Conservation (phyloP, 805 yeast species). For the Cyberlindnera misumaiensis region DNA sequence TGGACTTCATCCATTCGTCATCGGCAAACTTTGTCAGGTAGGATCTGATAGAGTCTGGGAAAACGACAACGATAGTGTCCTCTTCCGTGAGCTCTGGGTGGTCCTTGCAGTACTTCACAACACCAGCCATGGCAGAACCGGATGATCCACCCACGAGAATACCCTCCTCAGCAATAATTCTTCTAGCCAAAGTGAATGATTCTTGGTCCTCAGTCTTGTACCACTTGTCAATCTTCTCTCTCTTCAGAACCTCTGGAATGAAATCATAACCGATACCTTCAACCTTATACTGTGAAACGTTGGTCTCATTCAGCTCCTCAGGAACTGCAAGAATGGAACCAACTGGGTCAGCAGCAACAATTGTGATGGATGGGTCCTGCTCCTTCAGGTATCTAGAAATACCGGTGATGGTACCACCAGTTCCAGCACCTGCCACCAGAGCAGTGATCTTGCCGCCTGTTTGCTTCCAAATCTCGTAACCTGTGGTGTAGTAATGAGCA, state of each 20-base stretch:
- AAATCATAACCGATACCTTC: conserved; percentile 92
- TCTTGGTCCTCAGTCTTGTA: conserved; percentile 80
- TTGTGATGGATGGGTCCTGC: conserved; percentile 51
- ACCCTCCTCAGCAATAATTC: conserved; percentile 80
- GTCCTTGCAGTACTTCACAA: conserved; percentile 59
- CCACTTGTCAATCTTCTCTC: conserved; percentile 67
- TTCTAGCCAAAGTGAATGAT: conserved; percentile 73
- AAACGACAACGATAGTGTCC: conserved; percentile 69
- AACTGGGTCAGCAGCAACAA: conserved; percentile 80
- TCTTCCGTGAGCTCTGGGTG: conserved; percentile 57
- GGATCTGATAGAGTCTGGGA: conserved; percentile 85
- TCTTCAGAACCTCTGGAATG: conserved; percentile 71
- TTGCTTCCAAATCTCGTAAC: conserved; percentile 80
- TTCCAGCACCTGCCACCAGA: conserved; percentile 88
- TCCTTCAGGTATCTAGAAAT: conserved; percentile 71
- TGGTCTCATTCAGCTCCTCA: conserved; percentile 55
- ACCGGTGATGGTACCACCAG: conserved; percentile 89
- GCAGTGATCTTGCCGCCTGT: conserved; percentile 64
- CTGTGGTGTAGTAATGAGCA: conserved; percentile 82
- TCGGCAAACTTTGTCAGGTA: conserved; percentile 83
- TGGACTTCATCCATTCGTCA: conserved; percentile 83
- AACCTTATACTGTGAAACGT: conserved; percentile 57
- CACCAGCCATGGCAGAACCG: conserved; percentile 78
- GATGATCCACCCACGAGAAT: conserved; percentile 86
- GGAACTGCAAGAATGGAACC: conserved; percentile 85